Evolutionary conservation across 371 early-diverging fungal genomes (phyloP).

Genomic region (Mycotypha africana): DNA sequence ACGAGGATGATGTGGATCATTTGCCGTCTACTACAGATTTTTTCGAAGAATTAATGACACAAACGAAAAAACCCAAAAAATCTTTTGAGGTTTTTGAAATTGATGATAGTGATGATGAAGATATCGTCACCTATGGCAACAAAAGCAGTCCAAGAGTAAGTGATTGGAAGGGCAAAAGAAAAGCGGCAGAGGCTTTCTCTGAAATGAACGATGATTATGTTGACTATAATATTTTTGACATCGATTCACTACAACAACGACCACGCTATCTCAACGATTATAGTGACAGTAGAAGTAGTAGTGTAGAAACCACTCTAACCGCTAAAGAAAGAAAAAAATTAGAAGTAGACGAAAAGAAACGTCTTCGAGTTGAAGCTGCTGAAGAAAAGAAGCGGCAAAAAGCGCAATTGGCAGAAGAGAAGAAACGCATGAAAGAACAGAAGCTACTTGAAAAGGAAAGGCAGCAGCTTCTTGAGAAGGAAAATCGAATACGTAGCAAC

Average conservation of each 20-base stretch:
- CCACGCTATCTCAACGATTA: too few species aligned
- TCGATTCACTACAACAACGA: neutral
- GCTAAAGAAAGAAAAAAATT: slow-evolving; percentile 4
- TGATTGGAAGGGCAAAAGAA: too few species aligned
- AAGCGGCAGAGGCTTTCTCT: too few species aligned
- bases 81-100: too few species aligned
- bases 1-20: too few species aligned
- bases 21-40: too few species aligned
- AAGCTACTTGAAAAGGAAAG: slow-evolving; percentile 39
- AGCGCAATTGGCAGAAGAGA: slow-evolving; percentile 14
- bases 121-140: neutral
- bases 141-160: neutral
- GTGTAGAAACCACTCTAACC: neutral
- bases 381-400: slow-evolving; percentile 9
- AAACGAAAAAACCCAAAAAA: too few species aligned
- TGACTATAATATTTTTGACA: slow-evolving; percentile 5
- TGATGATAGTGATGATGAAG: slow-evolving; percentile 2
- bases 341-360: slow-evolving; percentile 7
- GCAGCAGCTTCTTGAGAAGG: slow-evolving; percentile 24
- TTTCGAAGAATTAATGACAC: too few species aligned
- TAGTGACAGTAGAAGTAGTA: too few species aligned
- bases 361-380: slow-evolving; percentile 19
- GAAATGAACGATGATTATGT: too few species aligned
- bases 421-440: slow-evolving; percentile 14
- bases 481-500: slow-evolving; percentile 28